Evolutionary conservation across 108 stramenopile genomes (phyloP), one percentile per base, ranked within the genome.

Genomic region (Schizochytrium sp.): DNA sequence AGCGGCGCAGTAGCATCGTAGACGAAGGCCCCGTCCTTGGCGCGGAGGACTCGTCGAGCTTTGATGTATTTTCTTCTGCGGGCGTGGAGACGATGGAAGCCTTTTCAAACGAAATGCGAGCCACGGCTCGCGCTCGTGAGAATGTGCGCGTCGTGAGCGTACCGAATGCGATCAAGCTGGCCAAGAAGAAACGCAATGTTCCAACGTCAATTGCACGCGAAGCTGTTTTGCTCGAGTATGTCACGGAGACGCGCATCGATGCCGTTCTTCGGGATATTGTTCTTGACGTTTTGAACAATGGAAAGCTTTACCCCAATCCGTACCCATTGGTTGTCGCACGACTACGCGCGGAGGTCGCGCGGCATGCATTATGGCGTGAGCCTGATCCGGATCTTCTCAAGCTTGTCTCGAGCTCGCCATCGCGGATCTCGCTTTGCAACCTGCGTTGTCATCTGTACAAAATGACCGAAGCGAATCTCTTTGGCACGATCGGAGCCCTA

Each of bases 211-310:
- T 83, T 23, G 76, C 76, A 14, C 76, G 76, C 45, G 76, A 83
- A 23, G 76, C 76, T 12, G 51, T 53, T 18, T 16, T 83, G 51
- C 51, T 83, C n/a, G 76, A 83, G 28, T 83, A 83, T 34, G 76
- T 83, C 51, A 53, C 51, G 76, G 76, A 83, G 12, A 83, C 76
- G n/a, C 76, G 76, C n/a, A 34, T 83, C 45, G 76, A 83, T 34
- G 28, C 19, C n/a, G 76, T 83, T 18, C 76, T 83, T 12, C 76
- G 51, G 28, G 76, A 83, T 14, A 83, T 83, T 34, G 12, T 83
- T 18, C 25, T 83, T 4, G 76, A 83, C 25, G 48, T 83, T 12
- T 83, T 83, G 8, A 83, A 47, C 48, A 83, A 83, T 4, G 76
- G 76, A 6, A 83, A 83, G 28, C 51, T 83, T 12, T 83, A 28